These are phyloP conservation scores for Didymella sp. DNA, from an alignment of 2,329 filamentous ascomycete genomes.

Conservation along the genomic window DNA sequence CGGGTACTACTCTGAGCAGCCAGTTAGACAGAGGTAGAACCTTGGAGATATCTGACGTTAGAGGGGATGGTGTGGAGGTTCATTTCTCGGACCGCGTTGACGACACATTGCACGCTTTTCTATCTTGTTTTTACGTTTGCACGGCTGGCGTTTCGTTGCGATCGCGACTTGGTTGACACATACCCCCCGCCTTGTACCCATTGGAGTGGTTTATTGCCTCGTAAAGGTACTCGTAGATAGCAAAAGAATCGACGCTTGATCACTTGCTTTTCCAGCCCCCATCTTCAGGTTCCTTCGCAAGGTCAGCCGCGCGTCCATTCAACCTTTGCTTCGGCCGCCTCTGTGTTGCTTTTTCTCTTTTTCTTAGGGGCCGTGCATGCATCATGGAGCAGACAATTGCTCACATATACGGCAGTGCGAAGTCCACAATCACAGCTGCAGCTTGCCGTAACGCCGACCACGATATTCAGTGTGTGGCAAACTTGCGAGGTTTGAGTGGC, in stretches of 20 bases:
- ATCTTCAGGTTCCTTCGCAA: not conserved
- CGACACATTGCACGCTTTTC: slow-evolving; percentile 7
- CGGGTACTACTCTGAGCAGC: slow-evolving; percentile 12
- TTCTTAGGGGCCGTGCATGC: too few relatives aligned
- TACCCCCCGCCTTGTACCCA: slow-evolving; percentile 16
- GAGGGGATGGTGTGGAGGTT: not conserved
- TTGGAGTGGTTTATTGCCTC: slow-evolving; percentile 4
- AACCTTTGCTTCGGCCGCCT: not conserved
- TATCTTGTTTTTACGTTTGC: slow-evolving; percentile 3
- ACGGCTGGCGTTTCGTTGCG: slow-evolving; percentile 14
- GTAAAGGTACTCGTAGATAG: slow-evolving; percentile 1
- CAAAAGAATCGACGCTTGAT: not conserved
- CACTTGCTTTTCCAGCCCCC: not conserved
- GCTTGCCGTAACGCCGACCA: too few relatives aligned
- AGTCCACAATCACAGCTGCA: too few relatives aligned
- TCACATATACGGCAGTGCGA: too few relatives aligned
- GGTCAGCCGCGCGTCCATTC: not conserved
- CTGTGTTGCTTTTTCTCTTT: too few relatives aligned
- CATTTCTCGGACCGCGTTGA: not conserved
- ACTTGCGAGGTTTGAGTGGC: too few relatives aligned
- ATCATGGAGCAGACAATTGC: too few relatives aligned
- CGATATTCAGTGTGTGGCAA: too few relatives aligned
- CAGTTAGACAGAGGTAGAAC: not conserved
- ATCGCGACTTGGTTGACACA: slow-evolving; percentile 20
- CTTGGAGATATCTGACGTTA: not conserved